phyloP scores from a whole-genome alignment of 2,329 filamentous ascomycete species.

The Aspergillus proliferans region DNA sequence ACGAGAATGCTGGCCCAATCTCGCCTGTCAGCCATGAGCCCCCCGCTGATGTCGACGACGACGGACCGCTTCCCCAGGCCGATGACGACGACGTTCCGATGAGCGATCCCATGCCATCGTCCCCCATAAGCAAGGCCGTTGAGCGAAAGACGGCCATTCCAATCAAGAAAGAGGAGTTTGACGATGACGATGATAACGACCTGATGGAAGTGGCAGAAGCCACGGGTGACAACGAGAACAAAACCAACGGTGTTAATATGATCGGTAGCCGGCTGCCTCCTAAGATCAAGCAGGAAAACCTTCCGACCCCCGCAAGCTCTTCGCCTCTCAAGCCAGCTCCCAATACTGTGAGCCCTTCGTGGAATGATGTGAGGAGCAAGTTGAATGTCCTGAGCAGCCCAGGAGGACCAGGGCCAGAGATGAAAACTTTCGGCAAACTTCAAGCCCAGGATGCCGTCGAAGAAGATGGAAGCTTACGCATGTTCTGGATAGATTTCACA shows the following conservation, averaged over 20 bases:
- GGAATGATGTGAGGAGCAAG: constrained; percentile 80
- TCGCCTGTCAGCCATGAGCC: constrained; percentile 35
- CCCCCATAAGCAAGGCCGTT: constrained; percentile 72
- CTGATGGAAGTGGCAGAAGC: constrained; percentile 81
- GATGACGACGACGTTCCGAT: constrained; percentile 73
- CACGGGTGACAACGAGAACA: constrained; percentile 58
- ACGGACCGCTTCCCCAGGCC: constrained; percentile 49
- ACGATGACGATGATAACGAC: constrained; percentile 70
- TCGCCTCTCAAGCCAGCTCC: constrained; percentile 62
- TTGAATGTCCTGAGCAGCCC: constrained; percentile 79
- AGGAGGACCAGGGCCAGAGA: constrained; percentile 57
- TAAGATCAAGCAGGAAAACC: constrained; percentile 63
- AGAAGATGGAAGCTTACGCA: constrained; percentile 79
- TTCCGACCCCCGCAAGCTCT: constrained; percentile 67
- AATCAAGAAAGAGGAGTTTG: constrained; percentile 54
- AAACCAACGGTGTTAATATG: constrained; percentile 72
- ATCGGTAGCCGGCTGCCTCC: constrained; percentile 71
- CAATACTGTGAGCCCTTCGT: constrained; percentile 68
- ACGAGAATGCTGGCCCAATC: constrained; percentile 42
- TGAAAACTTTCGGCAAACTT: constrained; percentile 66
- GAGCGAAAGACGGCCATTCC: constrained; percentile 58
- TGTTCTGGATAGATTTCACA: constrained; percentile 97
- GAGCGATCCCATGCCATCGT: constrained; percentile 81
- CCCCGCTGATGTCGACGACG: constrained; percentile 44
- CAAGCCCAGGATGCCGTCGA: constrained; percentile 82